These are phyloP conservation scores for Circinella minor DNA, from an alignment of 371 early-diverging fungal species.

Conservation along the genomic window DNA sequence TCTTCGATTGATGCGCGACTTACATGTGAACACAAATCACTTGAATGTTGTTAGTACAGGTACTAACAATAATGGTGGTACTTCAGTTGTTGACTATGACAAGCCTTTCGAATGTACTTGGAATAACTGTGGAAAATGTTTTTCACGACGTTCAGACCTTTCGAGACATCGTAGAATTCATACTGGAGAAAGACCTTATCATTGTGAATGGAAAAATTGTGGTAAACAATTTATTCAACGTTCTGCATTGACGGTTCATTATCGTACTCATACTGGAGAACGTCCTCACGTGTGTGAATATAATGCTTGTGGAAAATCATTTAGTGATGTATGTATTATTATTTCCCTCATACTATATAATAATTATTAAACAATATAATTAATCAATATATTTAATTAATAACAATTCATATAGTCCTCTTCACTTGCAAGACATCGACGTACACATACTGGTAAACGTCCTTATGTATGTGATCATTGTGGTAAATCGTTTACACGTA, in stretches of 20 bases:
- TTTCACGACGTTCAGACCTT: conserved; percentile 81
- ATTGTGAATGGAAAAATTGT: conserved; percentile 64
- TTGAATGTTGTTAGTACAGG: not conserved
- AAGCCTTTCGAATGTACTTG: conserved; percentile 73
- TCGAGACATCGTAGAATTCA: conserved; percentile 79
- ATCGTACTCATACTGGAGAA: conserved; percentile 78
- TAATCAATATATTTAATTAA: not conserved
- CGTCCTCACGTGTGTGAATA: conserved; percentile 73
- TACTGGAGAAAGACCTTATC: conserved; percentile 76
- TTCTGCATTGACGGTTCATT: conserved; percentile 76
- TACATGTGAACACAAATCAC: not conserved
- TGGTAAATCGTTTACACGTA: conserved; percentile 68
- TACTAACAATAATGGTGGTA: not conserved
- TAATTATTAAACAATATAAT: not conserved
- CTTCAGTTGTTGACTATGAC: conserved; percentile 31
- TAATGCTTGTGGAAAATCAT: conserved; percentile 61
- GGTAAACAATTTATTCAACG: conserved; percentile 77
- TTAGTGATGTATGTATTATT: conserved; percentile 53
- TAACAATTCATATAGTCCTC: conserved; percentile 37
- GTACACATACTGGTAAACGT: conserved; percentile 56
- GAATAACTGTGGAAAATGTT: conserved; percentile 71
- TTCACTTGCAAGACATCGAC: conserved; percentile 53
- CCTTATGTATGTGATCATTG: conserved; percentile 60
- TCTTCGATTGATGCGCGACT: not conserved
- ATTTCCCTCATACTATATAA: not conserved